These are phyloP conservation scores for Xylariaceae sp. DNA, from an alignment of 2,329 filamentous ascomycete species.

Conservation along the genomic window DNA sequence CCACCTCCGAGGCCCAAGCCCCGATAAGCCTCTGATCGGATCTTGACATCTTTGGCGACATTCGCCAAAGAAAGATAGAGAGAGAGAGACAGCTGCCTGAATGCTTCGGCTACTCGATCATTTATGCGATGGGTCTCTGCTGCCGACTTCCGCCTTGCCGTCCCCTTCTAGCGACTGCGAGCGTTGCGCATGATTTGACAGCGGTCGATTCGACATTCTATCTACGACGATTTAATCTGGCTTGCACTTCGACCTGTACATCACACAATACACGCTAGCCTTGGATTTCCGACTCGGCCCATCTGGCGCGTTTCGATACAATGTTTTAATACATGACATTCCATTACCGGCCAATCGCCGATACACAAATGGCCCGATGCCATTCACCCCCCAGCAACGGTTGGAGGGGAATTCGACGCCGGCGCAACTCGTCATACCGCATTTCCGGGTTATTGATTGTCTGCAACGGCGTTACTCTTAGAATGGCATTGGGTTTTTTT, in stretches of 20 bases:
- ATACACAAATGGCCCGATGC: slow-evolving; percentile 15
- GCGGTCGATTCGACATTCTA: slow-evolving; percentile 6
- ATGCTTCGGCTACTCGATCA: too few species aligned
- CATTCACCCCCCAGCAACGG: slow-evolving; percentile 14
- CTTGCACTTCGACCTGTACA: slow-evolving; percentile 23
- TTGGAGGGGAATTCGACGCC: slow-evolving; percentile 6
- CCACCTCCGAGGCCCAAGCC: slow-evolving; percentile 26
- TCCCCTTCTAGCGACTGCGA: slow-evolving; percentile 5
- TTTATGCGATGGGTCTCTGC: too few species aligned
- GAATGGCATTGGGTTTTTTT: slow-evolving; percentile 13
- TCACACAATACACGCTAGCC: slow-evolving; percentile 19
- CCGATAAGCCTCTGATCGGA: slow-evolving; percentile 16
- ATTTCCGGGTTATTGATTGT: slow-evolving; percentile 8
- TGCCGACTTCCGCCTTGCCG: too few species aligned
- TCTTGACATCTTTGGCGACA: neutral
- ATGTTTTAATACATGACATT: slow-evolving; percentile 24
- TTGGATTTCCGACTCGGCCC: slow-evolving; percentile 12
- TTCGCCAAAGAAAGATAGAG: too few species aligned
- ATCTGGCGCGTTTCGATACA: slow-evolving; percentile 18
- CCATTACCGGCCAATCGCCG: slow-evolving; percentile 4
- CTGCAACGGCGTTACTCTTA: slow-evolving; percentile 19
- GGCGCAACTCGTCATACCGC: too few species aligned
- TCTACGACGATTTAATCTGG: slow-evolving; percentile 16
- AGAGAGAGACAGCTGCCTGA: too few species aligned
- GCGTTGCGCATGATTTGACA: slow-evolving; percentile 6